Conservation (phyloP, 1,139 yeast species). For the Kluyveromyces sp. region DNA sequence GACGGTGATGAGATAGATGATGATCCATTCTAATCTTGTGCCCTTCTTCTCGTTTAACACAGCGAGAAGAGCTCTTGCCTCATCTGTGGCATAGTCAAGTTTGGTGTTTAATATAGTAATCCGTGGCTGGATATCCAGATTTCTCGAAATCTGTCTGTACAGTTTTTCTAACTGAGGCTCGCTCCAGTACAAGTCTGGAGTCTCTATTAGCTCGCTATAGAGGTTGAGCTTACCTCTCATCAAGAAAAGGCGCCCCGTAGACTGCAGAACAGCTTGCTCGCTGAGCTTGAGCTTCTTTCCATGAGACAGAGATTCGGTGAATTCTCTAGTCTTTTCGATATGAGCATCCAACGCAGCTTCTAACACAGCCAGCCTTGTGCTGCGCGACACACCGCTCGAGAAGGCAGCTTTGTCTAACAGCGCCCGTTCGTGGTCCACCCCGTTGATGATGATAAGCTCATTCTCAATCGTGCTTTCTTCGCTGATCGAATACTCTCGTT, state of each 20-base stretch:
- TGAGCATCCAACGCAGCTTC: slow-evolving; percentile 68
- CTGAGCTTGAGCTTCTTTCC: slow-evolving; percentile 53
- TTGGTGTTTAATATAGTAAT: slow-evolving; percentile 75
- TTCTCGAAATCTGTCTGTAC: slow-evolving; percentile 61
- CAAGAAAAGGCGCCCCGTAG: slow-evolving; percentile 68
- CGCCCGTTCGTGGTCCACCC: slow-evolving; percentile 40
- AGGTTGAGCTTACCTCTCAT: slow-evolving; percentile 76
- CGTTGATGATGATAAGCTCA: slow-evolving; percentile 61
- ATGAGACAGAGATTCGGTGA: slow-evolving; percentile 58
- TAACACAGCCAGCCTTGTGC: slow-evolving; percentile 74
- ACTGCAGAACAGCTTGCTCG: slow-evolving; percentile 56
- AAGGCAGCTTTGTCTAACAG: slow-evolving; percentile 79
- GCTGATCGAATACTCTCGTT: slow-evolving; percentile 12
- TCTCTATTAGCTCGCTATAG: slow-evolving; percentile 84
- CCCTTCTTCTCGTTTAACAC: slow-evolving; percentile 73
- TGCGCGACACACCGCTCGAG: slow-evolving; percentile 78
- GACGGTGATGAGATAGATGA: slow-evolving; percentile 70
- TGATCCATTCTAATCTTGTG: slow-evolving; percentile 79
- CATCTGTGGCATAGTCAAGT: slow-evolving; percentile 85
- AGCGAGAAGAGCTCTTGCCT: slow-evolving; percentile 68
- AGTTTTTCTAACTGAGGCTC: slow-evolving; percentile 77
- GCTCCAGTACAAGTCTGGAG: slow-evolving; percentile 90
- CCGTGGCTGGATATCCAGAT: slow-evolving; percentile 69
- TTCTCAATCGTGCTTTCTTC: slow-evolving; percentile 42
- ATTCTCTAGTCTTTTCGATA: slow-evolving; percentile 51